Base-by-base conservation (phyloP, 1,139 yeast genomes). In the Yamadazyma blattariae region DNA sequence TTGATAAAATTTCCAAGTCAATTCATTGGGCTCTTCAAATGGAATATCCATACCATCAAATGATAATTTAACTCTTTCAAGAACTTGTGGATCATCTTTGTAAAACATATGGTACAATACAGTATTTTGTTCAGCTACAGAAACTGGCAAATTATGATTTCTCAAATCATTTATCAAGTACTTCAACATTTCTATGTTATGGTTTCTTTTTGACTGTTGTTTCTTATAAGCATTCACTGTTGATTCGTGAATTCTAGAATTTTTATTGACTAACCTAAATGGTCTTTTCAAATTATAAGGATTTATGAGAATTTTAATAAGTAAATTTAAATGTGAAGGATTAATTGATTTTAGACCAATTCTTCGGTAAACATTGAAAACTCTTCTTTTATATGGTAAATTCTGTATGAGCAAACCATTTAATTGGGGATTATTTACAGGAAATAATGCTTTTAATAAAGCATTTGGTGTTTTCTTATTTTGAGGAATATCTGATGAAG, bases 271-370 rank as follows among this genome's bases (percentile, higher is more conserved):
- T 21, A 26, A 27, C 21, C 31, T 16, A 6, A 30, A 16, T 2
- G 51, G 51, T 16, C 49, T 11, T 21, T 37, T 37, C 18, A 35
- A 37, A 8, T 32, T 30, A 13, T 39, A 34, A 14, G 33, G 27
- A 17, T 33, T 30, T 7, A 63, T 44, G 35, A 69, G 58, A 24
- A 46, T 46, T 3, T 47, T 38, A 16, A 74, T 39, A 24, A 75
- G 56, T 8, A 55, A 57, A 39, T 71, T 69, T 24, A 74, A 52
- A 43, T 72, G 71, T 8, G 49, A 42, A 4, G 64, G 57, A 4
- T 50, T 42, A 5, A 47, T 39, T 2, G 34, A 14, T 11, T 25
- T 25, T 3, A 38, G 9, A 2, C 29, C 31, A 2, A 36, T 19
- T 16, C 31, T 30, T 2, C 11, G 7, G 25, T 41, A 44, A n/a